Evolutionary conservation across 2,329 filamentous ascomycete species (phyloP), one percentile per base, ranked within the genome.

Genomic region (Fusarium palustre): DNA sequence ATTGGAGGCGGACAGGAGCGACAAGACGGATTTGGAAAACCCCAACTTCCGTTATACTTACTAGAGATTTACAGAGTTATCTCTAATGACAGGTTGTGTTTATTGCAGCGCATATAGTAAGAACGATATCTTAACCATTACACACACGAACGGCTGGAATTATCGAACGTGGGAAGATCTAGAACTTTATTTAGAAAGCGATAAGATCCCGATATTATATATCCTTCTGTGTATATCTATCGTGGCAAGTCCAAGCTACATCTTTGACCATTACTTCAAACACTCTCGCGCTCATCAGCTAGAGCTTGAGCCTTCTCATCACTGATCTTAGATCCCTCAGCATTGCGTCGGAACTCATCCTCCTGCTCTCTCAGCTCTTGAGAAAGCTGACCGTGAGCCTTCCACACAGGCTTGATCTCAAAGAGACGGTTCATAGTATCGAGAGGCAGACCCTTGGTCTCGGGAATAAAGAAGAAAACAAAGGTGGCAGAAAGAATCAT

Each of bases 351-450:
- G 57, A 77, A 79, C 47, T 79, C 76, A 22, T 76, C 75, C 9
- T 81, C 79, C n/a, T 79, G 75, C 0, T 59, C 33, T 0, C 41
- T 56, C 22, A 86, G 77, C 70, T 84, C 80, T 1, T 77, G 78
- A 76, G 86, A 82, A 52, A 86, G 66, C 8, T 72, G 64, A n/a
- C 70, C 68, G 71, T 86, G 81, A 1, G 85, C 84, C 52, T 76
- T 77, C 71, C 79, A 76, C 1, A 82, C 74, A 0, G 85, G 84
- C 76, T 80, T 82, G 55, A 79, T 73, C 47, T 82, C 80, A 72
- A 91, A 91, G 5, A 91, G 80, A 3, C 83, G 80, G 74, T 91
- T 88, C 83, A 91, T 90, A 28, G 82, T 83, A 77, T 91, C 90
- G 3, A 91, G 82, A 1, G 88, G 88, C 13, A 91, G 81, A 38